Percentiles rank a stretch among this genome's conserved stretches.
phyloP scores from a whole-genome alignment of 768 basidiomycete species.

The Tricholoma terreum region DNA sequence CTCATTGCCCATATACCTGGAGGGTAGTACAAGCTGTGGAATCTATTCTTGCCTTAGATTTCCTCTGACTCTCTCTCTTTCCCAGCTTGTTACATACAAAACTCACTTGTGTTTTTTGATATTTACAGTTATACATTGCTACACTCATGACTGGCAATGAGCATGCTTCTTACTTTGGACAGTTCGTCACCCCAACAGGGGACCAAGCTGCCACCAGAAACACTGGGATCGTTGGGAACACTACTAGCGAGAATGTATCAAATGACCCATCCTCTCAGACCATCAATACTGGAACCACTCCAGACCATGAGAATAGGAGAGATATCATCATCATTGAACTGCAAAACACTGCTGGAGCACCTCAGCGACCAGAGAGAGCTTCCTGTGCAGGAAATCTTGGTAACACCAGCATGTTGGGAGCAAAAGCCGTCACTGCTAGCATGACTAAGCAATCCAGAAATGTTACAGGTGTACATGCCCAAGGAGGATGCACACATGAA shows the following conservation, averaged over 20 bases:
- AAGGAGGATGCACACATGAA: neutral
- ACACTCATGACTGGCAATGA: neutral
- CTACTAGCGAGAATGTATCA: neutral
- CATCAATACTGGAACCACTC: neutral
- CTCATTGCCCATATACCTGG: no score
- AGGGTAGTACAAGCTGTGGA: no score
- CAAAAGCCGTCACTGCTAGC: neutral
- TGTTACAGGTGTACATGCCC: neutral
- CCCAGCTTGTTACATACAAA: no score
- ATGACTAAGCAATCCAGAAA: neutral
- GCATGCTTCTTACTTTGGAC: neutral
- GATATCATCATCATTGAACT: neutral
- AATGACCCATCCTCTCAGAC: neutral
- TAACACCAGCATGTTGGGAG: neutral
- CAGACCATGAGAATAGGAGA: neutral
- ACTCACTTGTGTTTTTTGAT: no score
- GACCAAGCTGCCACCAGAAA: no score
- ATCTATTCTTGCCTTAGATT: no score
- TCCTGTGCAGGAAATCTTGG: neutral
- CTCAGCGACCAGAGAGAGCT: neutral
- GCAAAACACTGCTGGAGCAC: neutral
- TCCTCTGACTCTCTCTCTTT: no score
- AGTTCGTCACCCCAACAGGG: neutral
- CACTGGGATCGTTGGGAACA: neutral
- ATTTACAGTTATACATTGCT: neutral